Conservation (phyloP, 371 early-diverging fungal genomes). For the Lichtheimia ornata region DNA sequence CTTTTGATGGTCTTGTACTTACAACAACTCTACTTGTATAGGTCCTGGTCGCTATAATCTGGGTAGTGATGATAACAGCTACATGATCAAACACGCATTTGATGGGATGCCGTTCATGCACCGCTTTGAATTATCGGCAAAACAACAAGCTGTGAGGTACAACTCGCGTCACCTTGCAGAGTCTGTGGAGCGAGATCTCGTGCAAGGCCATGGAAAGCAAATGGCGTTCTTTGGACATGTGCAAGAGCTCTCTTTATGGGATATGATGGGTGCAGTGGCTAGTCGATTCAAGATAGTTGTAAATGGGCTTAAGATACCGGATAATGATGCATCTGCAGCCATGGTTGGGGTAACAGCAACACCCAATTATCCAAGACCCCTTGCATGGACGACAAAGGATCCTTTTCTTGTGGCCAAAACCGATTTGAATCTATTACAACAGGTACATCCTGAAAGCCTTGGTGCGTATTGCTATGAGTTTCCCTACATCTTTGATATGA, state of each 20-base stretch:
- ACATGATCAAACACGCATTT: constrained; percentile 44
- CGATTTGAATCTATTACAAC: constrained; percentile 59
- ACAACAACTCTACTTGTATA: not conserved
- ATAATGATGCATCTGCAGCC: not conserved
- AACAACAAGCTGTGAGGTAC: constrained; percentile 23
- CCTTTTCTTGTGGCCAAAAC: constrained; percentile 54
- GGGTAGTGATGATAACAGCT: constrained; percentile 18
- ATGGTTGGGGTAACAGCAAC: constrained; percentile 60
- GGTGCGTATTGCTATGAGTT: constrained; percentile 20
- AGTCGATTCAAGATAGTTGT: constrained; percentile 4
- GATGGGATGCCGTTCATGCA: constrained; percentile 49
- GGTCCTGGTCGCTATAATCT: constrained; percentile 45
- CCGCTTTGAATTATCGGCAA: constrained; percentile 34
- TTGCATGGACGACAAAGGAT: not conserved
- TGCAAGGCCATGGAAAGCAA: not conserved
- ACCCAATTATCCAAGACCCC: constrained; percentile 47
- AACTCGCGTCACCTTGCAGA: constrained; percentile 34
- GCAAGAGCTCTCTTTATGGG: constrained; percentile 9
- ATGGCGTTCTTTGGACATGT: constrained; percentile 31
- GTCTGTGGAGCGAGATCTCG: constrained; percentile 19
- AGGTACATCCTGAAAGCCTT: constrained; percentile 62
- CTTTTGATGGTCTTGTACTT: too few species aligned
- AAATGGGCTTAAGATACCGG: not conserved
- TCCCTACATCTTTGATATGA: not conserved
- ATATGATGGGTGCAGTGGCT: constrained; percentile 2